Evolutionary conservation across 208 protist genomes (phyloP), one percentile per base, ranked within the genome.

Genomic region (Kentomonas sorsogonicus): DNA sequence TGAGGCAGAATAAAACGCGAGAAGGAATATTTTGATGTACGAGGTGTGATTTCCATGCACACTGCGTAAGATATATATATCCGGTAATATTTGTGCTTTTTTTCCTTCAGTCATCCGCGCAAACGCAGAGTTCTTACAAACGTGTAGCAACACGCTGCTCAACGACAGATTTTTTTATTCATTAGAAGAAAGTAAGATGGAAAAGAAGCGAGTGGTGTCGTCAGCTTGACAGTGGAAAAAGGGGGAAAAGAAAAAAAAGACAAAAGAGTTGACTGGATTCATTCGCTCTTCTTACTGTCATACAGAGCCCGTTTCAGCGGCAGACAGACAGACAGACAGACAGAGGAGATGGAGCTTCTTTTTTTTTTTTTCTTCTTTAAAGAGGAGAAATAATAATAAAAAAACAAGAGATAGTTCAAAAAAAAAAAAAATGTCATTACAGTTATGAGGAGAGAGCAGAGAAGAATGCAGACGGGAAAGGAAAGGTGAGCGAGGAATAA

Each of bases 221-320:
- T 13, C 18, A 22, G 16, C n/a, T 43, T 48, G 36, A 29, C 3
- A 50, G 52, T 15, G 40, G 11, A 39, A n/a, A n/a, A n/a, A n/a
- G 27, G 13, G 6, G 44, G 9, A 69, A 50, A 11, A 53, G 65
- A 1, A 53, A 71, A 52, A 59, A 52, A 25, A 71, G 52, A 39
- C 7, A 31, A 27, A 45, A 20, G 41, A 56, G 7, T 3, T 29
- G 26, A 58, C 23, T 44, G 39, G 2, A 53, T 23, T 66, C 16
- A 72, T 39, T 61, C 10, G 53, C 16, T 7, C 41, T 16, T 46
- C 1, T 52, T 11, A 53, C 1, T 41, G 4, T 30, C 25, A 63
- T 33, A 55, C 2, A 62, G 29, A 62, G 51, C 5, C 9, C 52
- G 7, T 16, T 34, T 1, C 13, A 5, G 20, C 2, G 2, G 13